These are phyloP conservation scores for Botrytis fabae DNA, from an alignment of 2,329 filamentous ascomycete species.

Conservation along the genomic window DNA sequence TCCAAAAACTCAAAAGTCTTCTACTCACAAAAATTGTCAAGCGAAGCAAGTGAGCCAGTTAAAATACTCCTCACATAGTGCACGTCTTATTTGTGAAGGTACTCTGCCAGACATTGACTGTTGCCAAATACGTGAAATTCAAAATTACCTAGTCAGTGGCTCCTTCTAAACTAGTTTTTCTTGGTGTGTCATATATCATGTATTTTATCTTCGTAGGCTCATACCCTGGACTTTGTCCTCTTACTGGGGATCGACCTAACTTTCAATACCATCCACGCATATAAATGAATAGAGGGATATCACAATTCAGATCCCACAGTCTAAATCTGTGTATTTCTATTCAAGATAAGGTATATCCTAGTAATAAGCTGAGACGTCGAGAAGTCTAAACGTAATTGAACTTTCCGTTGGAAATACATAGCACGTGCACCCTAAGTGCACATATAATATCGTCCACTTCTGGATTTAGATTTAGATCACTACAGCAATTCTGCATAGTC, in stretches of 20 bases:
- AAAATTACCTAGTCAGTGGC: neutral
- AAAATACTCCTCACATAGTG: neutral
- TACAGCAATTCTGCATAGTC: too few relatives aligned
- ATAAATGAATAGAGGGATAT: neutral
- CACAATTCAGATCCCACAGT: neutral
- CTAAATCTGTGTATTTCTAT: neutral
- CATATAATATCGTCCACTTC: too few relatives aligned
- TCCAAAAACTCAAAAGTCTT: neutral
- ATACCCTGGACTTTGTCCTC: neutral
- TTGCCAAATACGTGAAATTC: too few relatives aligned
- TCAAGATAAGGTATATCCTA: neutral
- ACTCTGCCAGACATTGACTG: too few relatives aligned
- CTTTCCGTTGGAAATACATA: neutral
- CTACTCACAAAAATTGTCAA: neutral
- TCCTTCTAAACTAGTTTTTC: neutral
- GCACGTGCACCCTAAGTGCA: too few relatives aligned
- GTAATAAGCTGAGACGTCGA: neutral
- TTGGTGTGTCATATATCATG: neutral
- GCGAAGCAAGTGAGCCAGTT: neutral
- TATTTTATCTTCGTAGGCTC: neutral
- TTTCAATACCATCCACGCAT: neutral
- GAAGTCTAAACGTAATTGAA: neutral
- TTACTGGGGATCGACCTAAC: neutral
- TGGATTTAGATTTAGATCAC: too few relatives aligned
- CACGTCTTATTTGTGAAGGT: accelerated